A percentile compares a stretch with the other conserved stretches of the same genome.
phyloP scores from a whole-genome alignment of 106 monocot genomes.

The Posidonia australis region DNA sequence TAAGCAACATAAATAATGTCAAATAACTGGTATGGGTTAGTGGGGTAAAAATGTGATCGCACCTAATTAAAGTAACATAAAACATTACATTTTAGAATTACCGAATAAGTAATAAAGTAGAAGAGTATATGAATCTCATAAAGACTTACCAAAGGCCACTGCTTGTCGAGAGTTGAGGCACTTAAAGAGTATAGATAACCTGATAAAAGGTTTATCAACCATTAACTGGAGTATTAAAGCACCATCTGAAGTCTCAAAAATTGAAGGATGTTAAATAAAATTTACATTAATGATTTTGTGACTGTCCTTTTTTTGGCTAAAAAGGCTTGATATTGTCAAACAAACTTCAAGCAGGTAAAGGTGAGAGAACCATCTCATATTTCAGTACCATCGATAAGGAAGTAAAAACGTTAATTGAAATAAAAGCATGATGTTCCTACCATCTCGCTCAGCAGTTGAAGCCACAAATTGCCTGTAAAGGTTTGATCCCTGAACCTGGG shows the following conservation, averaged over 20 bases:
- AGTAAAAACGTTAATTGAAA: not conserved
- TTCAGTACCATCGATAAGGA: not conserved
- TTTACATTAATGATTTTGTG: too few species aligned
- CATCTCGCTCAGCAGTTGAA: slow-evolving; percentile 87
- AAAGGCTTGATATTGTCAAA: too few species aligned
- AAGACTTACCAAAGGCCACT: slow-evolving; percentile 76
- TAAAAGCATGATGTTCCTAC: slow-evolving; percentile 20
- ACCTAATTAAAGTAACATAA: not conserved
- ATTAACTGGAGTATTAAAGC: not conserved
- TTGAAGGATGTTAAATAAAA: too few species aligned
- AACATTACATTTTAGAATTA: too few species aligned
- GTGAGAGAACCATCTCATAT: too few species aligned
- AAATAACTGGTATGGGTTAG: too few species aligned
- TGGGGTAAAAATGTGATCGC: too few species aligned
- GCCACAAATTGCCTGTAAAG: slow-evolving; percentile 67
- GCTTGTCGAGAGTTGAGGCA: slow-evolving; percentile 84
- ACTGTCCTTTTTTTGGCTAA: too few species aligned
- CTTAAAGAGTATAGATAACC: slow-evolving; percentile 85
- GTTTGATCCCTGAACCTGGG: slow-evolving; percentile 72
- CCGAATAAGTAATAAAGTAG: not conserved
- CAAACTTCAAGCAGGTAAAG: too few species aligned
- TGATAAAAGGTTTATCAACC: slow-evolving; percentile 9
- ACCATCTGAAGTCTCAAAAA: too few species aligned
- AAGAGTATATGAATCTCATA: not conserved
- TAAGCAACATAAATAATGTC: too few species aligned